phyloP scores from a whole-genome alignment of 805 yeast genomes.

The Cyberlindnera amylophila region DNA sequence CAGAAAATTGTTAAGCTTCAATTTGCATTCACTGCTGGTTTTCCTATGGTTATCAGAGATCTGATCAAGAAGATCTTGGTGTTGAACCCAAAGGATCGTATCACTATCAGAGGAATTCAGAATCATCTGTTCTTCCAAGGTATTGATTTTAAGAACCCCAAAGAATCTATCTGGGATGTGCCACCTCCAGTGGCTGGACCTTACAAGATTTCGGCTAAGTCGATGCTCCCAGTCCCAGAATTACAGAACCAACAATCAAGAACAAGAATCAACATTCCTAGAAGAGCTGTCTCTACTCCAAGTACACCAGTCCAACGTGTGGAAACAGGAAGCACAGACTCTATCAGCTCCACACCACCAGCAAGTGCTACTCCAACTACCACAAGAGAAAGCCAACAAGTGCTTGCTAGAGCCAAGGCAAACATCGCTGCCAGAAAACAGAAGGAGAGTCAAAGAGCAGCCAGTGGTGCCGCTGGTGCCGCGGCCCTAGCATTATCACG shows the following conservation, averaged over 20 bases:
- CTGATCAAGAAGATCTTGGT: slow-evolving; percentile 66
- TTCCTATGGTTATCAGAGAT: slow-evolving; percentile 70
- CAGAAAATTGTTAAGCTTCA: slow-evolving; percentile 79
- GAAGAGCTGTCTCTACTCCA: slow-evolving; percentile 24
- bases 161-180: slow-evolving; percentile 50
- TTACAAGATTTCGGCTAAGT: slow-evolving; percentile 68
- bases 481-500: slow-evolving; percentile 27
- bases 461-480: slow-evolving; percentile 26
- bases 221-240: slow-evolving; percentile 74
- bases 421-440: slow-evolving; percentile 29
- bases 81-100: slow-evolving; percentile 59
- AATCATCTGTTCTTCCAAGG: slow-evolving; percentile 59
- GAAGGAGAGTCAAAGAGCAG: slow-evolving; percentile 15
- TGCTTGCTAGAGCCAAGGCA: slow-evolving; percentile 26
- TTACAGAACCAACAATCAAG: slow-evolving; percentile 20
- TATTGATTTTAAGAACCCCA: slow-evolving; percentile 48
- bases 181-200: slow-evolving; percentile 67
- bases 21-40: slow-evolving; percentile 81
- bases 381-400: slow-evolving; percentile 26
- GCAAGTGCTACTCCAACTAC: slow-evolving; percentile 10
- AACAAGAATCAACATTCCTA: slow-evolving; percentile 24
- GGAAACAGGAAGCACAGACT: slow-evolving; percentile 8
- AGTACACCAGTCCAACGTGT: slow-evolving; percentile 17
- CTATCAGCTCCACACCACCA: slow-evolving; percentile 14
- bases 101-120: slow-evolving; percentile 53